Evolutionary conservation across 805 yeast genomes (phyloP).

Genomic region (Wickerhamiella alocasiicola): DNA sequence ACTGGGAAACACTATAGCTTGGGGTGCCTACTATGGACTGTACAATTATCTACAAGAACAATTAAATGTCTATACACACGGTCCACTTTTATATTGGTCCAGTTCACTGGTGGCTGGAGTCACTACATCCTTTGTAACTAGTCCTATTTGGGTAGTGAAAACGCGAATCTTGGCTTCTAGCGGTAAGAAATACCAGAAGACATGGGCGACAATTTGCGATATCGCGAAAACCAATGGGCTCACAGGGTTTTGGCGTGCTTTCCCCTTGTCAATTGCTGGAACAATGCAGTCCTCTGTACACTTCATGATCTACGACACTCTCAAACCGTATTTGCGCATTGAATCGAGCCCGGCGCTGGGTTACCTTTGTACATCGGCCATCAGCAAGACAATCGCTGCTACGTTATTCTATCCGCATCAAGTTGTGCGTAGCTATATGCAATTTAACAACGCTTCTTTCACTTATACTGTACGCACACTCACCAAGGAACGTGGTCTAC

Average conservation of each 20-base stretch:
- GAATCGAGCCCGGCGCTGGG: conserved; percentile 32
- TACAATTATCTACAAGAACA: conserved; percentile 48
- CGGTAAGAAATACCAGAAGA: conserved; percentile 42
- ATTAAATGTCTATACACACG: neutral
- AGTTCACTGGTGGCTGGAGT: conserved; percentile 62
- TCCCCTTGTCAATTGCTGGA: conserved; percentile 61
- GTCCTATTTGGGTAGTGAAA: conserved; percentile 92
- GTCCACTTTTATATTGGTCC: conserved; percentile 26
- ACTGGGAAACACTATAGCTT: conserved; percentile 71
- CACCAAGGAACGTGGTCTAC: conserved; percentile 39
- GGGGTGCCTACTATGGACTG: conserved; percentile 78
- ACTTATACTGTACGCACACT: conserved; percentile 31
- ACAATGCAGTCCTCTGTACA: conserved; percentile 86
- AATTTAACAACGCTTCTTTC: conserved; percentile 29
- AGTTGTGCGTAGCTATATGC: conserved; percentile 65
- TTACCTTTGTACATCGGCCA: conserved; percentile 53
- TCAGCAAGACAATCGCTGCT: conserved; percentile 58
- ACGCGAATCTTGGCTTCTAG: conserved; percentile 63
- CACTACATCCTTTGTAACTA: conserved; percentile 63
- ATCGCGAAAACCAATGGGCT: conserved; percentile 47
- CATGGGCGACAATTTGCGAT: conserved; percentile 40
- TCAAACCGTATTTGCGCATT: conserved; percentile 36
- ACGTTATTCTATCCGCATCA: conserved; percentile 71
- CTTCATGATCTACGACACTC: conserved; percentile 69
- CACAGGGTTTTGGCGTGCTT: conserved; percentile 56